A percentile compares a stretch with the other conserved stretches of the same genome.
These are phyloP conservation scores for Eleusine indica DNA, from an alignment of 176 grass and related monocot species.

Conservation along the genomic window DNA sequence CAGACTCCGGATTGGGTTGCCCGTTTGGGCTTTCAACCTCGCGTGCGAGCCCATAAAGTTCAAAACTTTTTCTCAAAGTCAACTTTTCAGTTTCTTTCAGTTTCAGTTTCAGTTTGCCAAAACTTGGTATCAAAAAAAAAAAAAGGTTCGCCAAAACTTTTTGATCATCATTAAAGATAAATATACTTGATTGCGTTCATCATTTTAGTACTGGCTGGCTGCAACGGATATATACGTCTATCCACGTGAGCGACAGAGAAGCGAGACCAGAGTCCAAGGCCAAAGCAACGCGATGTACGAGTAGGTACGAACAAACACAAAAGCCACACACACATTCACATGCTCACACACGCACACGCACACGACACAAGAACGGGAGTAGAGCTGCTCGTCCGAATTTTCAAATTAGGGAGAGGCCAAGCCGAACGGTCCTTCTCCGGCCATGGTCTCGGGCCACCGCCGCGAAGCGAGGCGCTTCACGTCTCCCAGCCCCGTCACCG, in stretches of 20 bases:
- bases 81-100: not conserved
- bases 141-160: not conserved
- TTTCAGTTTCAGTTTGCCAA: not conserved
- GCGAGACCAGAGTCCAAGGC: constrained; percentile 7
- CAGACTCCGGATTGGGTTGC: not conserved
- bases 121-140: not conserved
- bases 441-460: constrained; percentile 41
- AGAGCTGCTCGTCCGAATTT: not conserved
- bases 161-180: no score
- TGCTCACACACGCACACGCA: not conserved
- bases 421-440: not conserved
- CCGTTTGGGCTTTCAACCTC: not conserved
- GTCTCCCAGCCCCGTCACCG: constrained; percentile 21
- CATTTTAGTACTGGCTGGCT: not conserved
- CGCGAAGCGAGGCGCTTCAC: constrained; percentile 46
- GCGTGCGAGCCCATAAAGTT: constrained; percentile 30
- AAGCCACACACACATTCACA: not conserved
- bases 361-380: not conserved
- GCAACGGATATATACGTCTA: not conserved
- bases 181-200: not conserved
- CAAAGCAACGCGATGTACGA: constrained; percentile 18
- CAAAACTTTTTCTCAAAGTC: not conserved
- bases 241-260: not conserved
- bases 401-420: constrained; percentile 14
- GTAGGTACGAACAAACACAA: not conserved